Evolutionary conservation across 2,329 filamentous ascomycete genomes (phyloP), one percentile per base, ranked within the genome.

Genomic region (Monilinia aucupariae): DNA sequence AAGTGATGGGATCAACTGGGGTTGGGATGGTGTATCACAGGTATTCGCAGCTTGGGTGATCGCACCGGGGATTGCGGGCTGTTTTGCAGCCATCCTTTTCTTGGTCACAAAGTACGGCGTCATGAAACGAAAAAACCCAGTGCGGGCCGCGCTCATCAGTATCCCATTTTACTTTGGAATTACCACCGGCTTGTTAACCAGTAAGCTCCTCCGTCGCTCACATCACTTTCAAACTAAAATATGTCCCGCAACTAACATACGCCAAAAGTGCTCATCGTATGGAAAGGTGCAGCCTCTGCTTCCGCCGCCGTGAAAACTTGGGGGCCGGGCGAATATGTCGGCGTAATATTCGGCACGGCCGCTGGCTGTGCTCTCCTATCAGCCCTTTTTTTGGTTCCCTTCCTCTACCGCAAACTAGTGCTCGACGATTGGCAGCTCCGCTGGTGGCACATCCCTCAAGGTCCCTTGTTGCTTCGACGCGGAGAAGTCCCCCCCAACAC

Each of bases 61-160:
- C 82, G 89, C 89, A 41, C 89, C 89, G 1, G 71, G 78, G 66
- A 88, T 89, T 71, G 81, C 88, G 1, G 89, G 74, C 59, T 78
- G 78, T 71, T 90, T 91, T 65, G 87, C 71, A 65, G 83, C 87
- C 48, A 77, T 76, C 72, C 89, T 91, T 76, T 91, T 91, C 80
- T 80, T 82, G 81, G 79, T 90, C 64, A 87, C 91, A 79, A 90
- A 90, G 79, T 54, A 83, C 39, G 76, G 82, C n/a, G 88, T 92
- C 4, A 88, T 89, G 73, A 74, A 88, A 66, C 87, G 89, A 74
- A 85, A 81, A 75, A 85, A 90, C 75, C 88, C 89, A 7, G 80
- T 90, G 2, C 82, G 80, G 8, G 90, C 87, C 87, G 88, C 88
- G 32, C 82, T 92, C 61, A 91, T 81, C 77, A 87, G 82, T 59